phyloP scores from a whole-genome alignment of 192 early-diverging fungal species.

The Endogone sp. region DNA sequence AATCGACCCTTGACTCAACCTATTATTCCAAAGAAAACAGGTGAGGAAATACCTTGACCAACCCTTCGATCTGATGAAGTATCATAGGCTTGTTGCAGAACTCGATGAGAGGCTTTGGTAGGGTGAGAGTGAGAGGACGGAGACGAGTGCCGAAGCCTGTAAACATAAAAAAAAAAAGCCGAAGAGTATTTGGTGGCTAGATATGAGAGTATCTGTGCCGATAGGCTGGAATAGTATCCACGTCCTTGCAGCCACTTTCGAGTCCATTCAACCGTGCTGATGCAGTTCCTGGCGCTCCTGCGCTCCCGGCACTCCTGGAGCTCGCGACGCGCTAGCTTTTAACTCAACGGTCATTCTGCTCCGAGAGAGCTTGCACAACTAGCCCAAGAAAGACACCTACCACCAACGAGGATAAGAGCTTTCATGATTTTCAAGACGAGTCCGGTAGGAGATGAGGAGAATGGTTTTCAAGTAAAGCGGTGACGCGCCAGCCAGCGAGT shows the following conservation, averaged over 20 bases:
- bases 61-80: conserved; percentile 96
- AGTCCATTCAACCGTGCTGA: not conserved
- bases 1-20: too few species aligned
- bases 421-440: too few species aligned
- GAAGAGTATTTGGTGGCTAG: not conserved
- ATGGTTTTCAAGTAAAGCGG: too few species aligned
- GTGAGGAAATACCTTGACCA: conserved; percentile 77
- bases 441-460: too few species aligned
- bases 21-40: not conserved
- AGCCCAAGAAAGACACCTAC: too few species aligned
- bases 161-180: not conserved
- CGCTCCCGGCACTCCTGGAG: too few species aligned
- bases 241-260: not conserved
- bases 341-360: too few species aligned
- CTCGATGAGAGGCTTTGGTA: conserved; percentile 99
- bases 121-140: conserved; percentile 91
- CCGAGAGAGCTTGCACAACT: too few species aligned
- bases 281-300: too few species aligned
- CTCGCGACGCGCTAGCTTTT: too few species aligned
- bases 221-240: not conserved
- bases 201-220: not conserved
- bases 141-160: conserved; percentile 97
- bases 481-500: too few species aligned
- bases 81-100: conserved; percentile 99
- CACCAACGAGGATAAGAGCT: conserved; percentile 82